These are phyloP conservation scores for Leptographium procerum DNA, from an alignment of 2,329 filamentous ascomycete species.

Conservation along the genomic window DNA sequence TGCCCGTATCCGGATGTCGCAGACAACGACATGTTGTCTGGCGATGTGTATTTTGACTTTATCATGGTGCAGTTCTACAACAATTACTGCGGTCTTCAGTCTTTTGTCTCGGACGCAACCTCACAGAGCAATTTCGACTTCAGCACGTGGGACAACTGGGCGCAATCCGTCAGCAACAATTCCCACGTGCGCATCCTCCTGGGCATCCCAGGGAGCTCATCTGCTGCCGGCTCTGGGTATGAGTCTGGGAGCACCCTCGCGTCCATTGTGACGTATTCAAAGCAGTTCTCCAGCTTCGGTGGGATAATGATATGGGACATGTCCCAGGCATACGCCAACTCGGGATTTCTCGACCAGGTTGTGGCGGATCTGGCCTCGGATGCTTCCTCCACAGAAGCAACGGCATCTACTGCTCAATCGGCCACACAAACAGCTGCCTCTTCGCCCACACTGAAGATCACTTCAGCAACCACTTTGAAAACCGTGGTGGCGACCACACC, in stretches of 20 bases:
- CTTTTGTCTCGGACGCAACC: slow-evolving; percentile 31
- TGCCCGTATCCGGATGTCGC: slow-evolving; percentile 54
- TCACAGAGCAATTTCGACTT: slow-evolving; percentile 49
- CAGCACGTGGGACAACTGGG: slow-evolving; percentile 54
- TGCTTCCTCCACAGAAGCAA: not conserved
- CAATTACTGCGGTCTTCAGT: slow-evolving; percentile 51
- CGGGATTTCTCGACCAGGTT: slow-evolving; percentile 40
- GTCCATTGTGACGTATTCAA: slow-evolving; percentile 40
- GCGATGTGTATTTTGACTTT: slow-evolving; percentile 44
- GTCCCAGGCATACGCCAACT: slow-evolving; percentile 47
- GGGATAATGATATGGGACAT: slow-evolving; percentile 63
- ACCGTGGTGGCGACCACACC: not conserved
- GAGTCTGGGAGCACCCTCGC: slow-evolving; percentile 31
- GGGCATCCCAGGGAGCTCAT: slow-evolving; percentile 43
- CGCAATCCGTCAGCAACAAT: slow-evolving; percentile 44
- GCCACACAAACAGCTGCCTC: slow-evolving; percentile 4
- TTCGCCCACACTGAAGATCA: not conserved
- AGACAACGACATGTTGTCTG: slow-evolving; percentile 43
- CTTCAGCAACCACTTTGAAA: not conserved
- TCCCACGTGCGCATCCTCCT: slow-evolving; percentile 48
- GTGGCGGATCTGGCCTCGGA: slow-evolving; percentile 16
- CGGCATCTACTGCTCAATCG: slow-evolving; percentile 3
- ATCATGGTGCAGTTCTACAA: slow-evolving; percentile 59
- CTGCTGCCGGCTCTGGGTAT: slow-evolving; percentile 46
- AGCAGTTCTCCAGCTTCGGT: slow-evolving; percentile 48